Conservation (phyloP, 1,139 yeast species). For the Debaryomycetaceae sp. region DNA sequence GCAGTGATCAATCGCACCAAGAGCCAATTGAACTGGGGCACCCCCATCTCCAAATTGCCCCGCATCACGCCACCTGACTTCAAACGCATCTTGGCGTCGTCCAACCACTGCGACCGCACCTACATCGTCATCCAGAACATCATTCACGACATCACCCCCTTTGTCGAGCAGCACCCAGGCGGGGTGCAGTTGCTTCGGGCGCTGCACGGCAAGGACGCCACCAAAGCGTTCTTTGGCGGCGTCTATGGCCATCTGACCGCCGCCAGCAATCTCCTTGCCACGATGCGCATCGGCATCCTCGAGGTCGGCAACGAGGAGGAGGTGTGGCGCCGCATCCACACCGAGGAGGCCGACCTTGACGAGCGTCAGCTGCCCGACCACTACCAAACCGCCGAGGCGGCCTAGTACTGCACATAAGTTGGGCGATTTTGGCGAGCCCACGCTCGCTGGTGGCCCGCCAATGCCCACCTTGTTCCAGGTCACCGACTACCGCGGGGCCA, state of each 20-base stretch:
- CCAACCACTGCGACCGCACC: slow-evolving; percentile 31
- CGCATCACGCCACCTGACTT: slow-evolving; percentile 48
- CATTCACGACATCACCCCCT: slow-evolving; percentile 71
- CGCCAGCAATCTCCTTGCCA: slow-evolving; percentile 64
- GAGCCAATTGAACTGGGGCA: slow-evolving; percentile 72
- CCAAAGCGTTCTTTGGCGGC: slow-evolving; percentile 70
- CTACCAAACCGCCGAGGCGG: slow-evolving; percentile 44
- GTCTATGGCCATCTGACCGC: slow-evolving; percentile 75
- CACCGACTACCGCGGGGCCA: slow-evolving; percentile 48
- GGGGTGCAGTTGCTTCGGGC: slow-evolving; percentile 58
- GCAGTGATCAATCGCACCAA: slow-evolving; percentile 53
- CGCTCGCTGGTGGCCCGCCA: slow-evolving; percentile 1
- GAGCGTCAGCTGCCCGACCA: slow-evolving; percentile 19
- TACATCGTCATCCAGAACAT: slow-evolving; percentile 50
- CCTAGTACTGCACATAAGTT: slow-evolving; percentile 15
- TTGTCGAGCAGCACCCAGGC: slow-evolving; percentile 71
- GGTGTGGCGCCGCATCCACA: slow-evolving; percentile 62
- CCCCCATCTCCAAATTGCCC: slow-evolving; percentile 66
- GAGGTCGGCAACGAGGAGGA: slow-evolving; percentile 83
- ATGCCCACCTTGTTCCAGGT: slow-evolving; percentile 22
- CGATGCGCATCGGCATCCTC: slow-evolving; percentile 69
- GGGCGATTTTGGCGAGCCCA: not conserved
- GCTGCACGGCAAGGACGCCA: slow-evolving; percentile 69
- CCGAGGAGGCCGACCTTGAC: slow-evolving; percentile 38
- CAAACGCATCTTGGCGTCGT: slow-evolving; percentile 31